phyloP scores from a whole-genome alignment of 257 asterid species.

The Nicotiana undulata region DNA sequence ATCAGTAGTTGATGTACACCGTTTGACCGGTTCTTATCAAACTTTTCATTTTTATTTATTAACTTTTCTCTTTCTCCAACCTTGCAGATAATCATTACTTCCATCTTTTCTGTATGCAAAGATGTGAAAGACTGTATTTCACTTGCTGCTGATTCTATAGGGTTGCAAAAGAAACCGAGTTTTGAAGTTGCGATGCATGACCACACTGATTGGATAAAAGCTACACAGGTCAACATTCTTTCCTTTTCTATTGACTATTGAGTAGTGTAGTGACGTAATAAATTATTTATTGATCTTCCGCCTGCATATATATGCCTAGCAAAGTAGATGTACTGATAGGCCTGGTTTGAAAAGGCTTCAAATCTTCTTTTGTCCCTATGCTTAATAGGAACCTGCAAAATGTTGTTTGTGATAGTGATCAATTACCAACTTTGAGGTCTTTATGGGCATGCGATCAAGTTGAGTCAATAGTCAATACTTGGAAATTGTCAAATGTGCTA shows the following conservation, averaged over 20 bases:
- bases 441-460: background rate
- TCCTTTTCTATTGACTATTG: background rate
- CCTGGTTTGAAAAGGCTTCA: background rate
- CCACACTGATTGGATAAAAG: conserved; percentile 74
- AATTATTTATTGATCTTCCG: background rate
- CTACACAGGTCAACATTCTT: conserved; percentile 43
- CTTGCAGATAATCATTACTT: conserved; percentile 60
- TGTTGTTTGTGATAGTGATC: background rate
- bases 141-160: conserved; percentile 72
- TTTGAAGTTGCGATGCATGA: conserved; percentile 59
- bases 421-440: background rate
- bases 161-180: conserved; percentile 56
- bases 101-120: conserved; percentile 47
- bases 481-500: background rate
- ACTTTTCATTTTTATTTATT: background rate
- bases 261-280: background rate
- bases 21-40: background rate
- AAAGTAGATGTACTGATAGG: background rate
- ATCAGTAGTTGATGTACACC: background rate
- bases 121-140: conserved; percentile 75
- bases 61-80: background rate
- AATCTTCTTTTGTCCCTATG: background rate
- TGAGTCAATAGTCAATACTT: background rate
- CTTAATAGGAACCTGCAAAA: background rate
- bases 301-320: background rate